Conservation (phyloP, 768 basidiomycete species). For the Nidularia sp. region DNA sequence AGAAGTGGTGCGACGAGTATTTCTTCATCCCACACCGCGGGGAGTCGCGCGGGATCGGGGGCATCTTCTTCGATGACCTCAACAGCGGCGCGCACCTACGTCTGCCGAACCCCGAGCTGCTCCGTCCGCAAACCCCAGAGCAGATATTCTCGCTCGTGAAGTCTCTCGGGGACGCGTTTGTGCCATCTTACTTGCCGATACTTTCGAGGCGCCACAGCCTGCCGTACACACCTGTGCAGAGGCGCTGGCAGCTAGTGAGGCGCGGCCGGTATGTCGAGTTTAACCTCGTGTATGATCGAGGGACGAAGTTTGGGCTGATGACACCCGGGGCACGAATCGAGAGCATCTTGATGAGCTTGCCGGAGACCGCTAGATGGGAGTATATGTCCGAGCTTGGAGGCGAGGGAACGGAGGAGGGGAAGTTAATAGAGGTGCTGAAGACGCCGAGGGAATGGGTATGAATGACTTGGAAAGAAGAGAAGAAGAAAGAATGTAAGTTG, state of each 20-base stretch:
- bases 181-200: constrained; percentile 90
- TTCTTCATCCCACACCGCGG: constrained; percentile 87
- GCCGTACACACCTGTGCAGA: constrained; percentile 59
- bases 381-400: constrained; percentile 76
- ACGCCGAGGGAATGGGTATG: constrained; percentile 62
- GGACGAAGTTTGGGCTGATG: constrained; percentile 82
- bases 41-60: constrained; percentile 88
- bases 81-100: constrained; percentile 60
- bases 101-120: constrained; percentile 31
- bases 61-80: constrained; percentile 96
- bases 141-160: constrained; percentile 78
- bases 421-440: constrained; percentile 56
- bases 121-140: constrained; percentile 52
- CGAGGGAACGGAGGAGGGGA: constrained; percentile 64
- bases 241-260: constrained; percentile 91
- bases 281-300: constrained; percentile 82
- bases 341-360: constrained; percentile 87
- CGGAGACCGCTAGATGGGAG: constrained; percentile 87
- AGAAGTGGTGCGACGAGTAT: constrained; percentile 97
- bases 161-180: constrained; percentile 71
- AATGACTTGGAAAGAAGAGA: too few species aligned
- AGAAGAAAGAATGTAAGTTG: too few species aligned
- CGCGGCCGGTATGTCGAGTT: constrained; percentile 95
- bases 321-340: constrained; percentile 86
- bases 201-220: constrained; percentile 52